Evolutionary conservation across 2,329 filamentous ascomycete genomes (phyloP), one percentile per base, ranked within the genome.

Genomic region (Colletotrichum sp.): DNA sequence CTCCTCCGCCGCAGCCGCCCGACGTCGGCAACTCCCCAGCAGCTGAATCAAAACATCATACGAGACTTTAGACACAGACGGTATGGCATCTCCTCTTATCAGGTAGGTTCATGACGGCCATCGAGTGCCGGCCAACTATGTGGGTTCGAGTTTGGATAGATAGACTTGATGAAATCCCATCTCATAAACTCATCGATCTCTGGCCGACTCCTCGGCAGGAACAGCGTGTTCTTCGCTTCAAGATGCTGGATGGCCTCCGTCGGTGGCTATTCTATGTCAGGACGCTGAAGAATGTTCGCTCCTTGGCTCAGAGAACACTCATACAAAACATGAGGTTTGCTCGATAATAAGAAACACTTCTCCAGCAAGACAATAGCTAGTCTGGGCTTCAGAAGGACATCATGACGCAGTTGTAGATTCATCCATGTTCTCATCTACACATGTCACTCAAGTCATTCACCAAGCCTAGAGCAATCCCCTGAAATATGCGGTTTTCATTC

Each of bases 401-500:
- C 18, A 6, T 4, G 18, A 10, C 39, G 16, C 5, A 1, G 18
- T 4, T 48, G 3, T 21, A 4, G 6, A 2, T n/a, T 12, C 5
- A n/a, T 3, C 3, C 39, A 7, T 1, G 18, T 48, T 21, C 18
- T 4, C n/a, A 4, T 3, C 10, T 52, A 18, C 15, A 9, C 24
- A 28, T 59, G 4, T 28, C 43, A 48, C 43, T 13, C n/a, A 3
- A 52, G 18, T 52, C 26, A 30, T n/a, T 30, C 26, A 60, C 57
- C 26, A n/a, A 30, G 12, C 3, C 8, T n/a, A 16, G 7, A n/a
- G 12, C 9, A 10, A 7, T 28, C 57, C 30, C 57, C n/a, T 12
- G 4, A 60, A 63, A 69, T 67, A 2, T 30, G 18, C 28, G 64
- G 39, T 32, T 72, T 30, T 75, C 63, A 72, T 72, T 36, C 72